Evolutionary conservation across 805 yeast genomes (phyloP), one percentile per base, ranked within the genome.

Genomic region (Jamesozyma hellenica): DNA sequence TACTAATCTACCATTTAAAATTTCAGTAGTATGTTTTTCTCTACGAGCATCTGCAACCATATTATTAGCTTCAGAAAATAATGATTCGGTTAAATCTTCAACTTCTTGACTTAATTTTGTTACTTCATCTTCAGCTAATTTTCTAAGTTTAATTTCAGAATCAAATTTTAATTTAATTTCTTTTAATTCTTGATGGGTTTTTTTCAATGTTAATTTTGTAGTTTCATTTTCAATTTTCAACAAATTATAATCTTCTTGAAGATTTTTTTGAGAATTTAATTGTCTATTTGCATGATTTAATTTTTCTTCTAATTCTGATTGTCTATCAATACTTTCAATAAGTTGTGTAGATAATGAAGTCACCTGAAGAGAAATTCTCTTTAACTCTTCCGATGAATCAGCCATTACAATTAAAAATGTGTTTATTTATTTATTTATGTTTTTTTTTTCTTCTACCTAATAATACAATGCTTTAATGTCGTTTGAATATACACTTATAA

Each of bases 41-140:
- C 75, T 68, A 43, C 83, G 74, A 0, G 94, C 95, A 45, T 78
- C 75, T 36, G 81, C 75, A 6, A 85, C 95, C 84, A 84, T 83
- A 36, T 72, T 70, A 55, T 85, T 85, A 12, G 95, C 95, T 54
- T 86, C 92, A 45, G 75, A 81, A 54, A 85, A 85, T 26, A 85
- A 62, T 1, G 87, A 75, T 1, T 79, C 84, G 1, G 87, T 75
- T 35, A 85, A 61, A 30, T 84, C 94, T 53, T 83, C 92, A 28
- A 85, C 82, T 55, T 85, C 95, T 26, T 70, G 74, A 45, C 79
- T 74, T 37, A 85, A 61, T 42, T 71, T 69, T 34, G 71, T 66
- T 14, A 74, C 79, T 48, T 80, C 83, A 10, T 61, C 64, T 47
- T 79, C 81, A 1, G 85, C 80, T 7, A 57, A 64, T 9, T 56